Conservation (phyloP, 495 filamentous ascomycete genomes). For the Gamarada debralockiae region DNA sequence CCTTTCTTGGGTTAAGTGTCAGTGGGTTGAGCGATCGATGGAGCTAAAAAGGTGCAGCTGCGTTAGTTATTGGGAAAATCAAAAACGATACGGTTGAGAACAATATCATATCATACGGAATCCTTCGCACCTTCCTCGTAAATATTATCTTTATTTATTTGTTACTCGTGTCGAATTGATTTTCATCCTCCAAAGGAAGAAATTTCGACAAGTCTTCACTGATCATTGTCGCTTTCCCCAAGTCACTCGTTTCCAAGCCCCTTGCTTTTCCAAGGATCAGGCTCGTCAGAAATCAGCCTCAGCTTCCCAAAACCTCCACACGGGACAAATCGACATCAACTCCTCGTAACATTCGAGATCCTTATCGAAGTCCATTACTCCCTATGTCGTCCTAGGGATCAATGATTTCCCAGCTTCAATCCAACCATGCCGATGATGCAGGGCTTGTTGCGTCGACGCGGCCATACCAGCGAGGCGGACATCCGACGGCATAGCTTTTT, state of each 20-base stretch:
- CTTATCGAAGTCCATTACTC: background rate
- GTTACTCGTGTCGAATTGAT: background rate
- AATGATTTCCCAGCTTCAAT: conserved; percentile 10
- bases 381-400: background rate
- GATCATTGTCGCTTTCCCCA: background rate
- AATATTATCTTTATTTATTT: too few relatives aligned
- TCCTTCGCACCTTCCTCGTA: background rate
- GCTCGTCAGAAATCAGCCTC: too few relatives aligned
- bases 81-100: too few relatives aligned
- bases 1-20: too few relatives aligned
- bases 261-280: too few relatives aligned
- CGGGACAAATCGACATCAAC: background rate
- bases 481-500: conserved; percentile 25
- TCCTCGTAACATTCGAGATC: conserved; percentile 2
- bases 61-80: too few relatives aligned
- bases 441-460: conserved; percentile 20
- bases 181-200: too few relatives aligned
- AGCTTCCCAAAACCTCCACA: background rate
- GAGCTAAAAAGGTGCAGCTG: too few relatives aligned
- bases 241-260: background rate
- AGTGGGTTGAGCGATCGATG: too few relatives aligned
- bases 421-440: conserved; percentile 22
- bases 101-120: background rate
- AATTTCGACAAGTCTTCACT: too few relatives aligned
- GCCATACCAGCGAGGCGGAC: conserved; percentile 16